A percentile compares a stretch with the other conserved stretches of the same genome.
Conservation (phyloP, 78 protist species). For the Planoprotostelium fungivorum region DNA sequence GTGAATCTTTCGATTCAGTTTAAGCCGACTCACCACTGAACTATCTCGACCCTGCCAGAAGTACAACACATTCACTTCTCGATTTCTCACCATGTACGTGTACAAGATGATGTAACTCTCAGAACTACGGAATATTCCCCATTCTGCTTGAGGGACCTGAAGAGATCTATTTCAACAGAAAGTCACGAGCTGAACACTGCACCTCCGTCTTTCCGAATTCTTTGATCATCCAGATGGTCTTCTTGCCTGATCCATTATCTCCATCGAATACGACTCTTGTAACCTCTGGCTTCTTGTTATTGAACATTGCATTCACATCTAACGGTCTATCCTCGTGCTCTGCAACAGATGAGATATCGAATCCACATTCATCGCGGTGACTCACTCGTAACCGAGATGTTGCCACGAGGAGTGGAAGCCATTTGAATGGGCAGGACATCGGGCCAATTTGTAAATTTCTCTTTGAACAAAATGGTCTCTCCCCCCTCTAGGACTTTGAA, state of each 20-base stretch:
- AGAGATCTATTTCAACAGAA: slow-evolving; percentile 8
- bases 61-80: slow-evolving; percentile 53
- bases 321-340: slow-evolving; percentile 25
- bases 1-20: not conserved
- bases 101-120: slow-evolving; percentile 55
- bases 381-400: not conserved
- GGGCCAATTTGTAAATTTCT: slow-evolving; percentile 60
- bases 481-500: slow-evolving; percentile 41
- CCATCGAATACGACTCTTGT: slow-evolving; percentile 11
- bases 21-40: not conserved
- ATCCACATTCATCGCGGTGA: slow-evolving; percentile 29
- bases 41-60: slow-evolving; percentile 48
- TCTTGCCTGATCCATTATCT: slow-evolving; percentile 3
- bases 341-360: slow-evolving; percentile 8
- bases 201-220: slow-evolving; percentile 54
- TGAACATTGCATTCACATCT: slow-evolving; percentile 3
- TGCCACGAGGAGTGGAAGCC: not conserved
- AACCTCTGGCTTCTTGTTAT: not conserved
- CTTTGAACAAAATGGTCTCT: slow-evolving; percentile 57
- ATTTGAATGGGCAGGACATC: slow-evolving; percentile 52
- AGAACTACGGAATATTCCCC: slow-evolving; percentile 20
- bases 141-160: not conserved
- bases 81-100: slow-evolving; percentile 43
- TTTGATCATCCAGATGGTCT: slow-evolving; percentile 48
- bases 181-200: too few species aligned